Evolutionary conservation across 2,329 filamentous ascomycete genomes (phyloP), one percentile per base, ranked within the genome.

Genomic region (Thelonectria blattea): DNA sequence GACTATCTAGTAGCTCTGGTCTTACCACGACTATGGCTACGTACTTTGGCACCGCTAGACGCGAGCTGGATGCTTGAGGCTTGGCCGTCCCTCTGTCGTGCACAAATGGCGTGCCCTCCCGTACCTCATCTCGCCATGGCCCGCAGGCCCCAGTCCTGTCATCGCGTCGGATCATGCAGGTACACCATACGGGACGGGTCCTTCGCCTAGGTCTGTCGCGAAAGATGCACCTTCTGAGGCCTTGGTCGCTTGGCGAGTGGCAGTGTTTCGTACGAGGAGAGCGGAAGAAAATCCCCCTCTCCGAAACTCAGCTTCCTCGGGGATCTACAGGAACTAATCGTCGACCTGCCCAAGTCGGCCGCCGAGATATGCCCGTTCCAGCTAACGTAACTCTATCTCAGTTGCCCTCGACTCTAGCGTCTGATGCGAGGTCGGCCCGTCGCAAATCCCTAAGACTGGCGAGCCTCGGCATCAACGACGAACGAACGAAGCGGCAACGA

Each of bases 141-240:
- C 59, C 62, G 57, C 53, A 22, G 56, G 59, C 65, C 62, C 67
- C 60, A 45, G 63, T 65, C 68, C 57, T 64, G 47, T 57, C 56
- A 62, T 52, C 56, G 62, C 58, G 56, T 57, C 59, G 56, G 60
- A 60, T 65, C 56, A 70, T 70, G 65, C 66, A 70, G 66, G 65
- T 49, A 49, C 54, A 61, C 37, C 52, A 58, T 42, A 52, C 49
- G 58, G 34, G 27, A 46, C 42, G 52, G 52, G 30, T 30, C 46
- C 45, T 56, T 37, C 37, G 42, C 22, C 45, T 12, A 30, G 20
- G 30, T 46, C 27, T 22, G 2, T 22, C 17, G 17, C 39, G 17
- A 42, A 10, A 20, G 9, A 42, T 30, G 27, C 5, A n/a, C 17
- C n/a, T 42, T 42, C 17, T 15, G 9, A 10, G 39, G 11, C 3